Evolutionary conservation across 2,329 filamentous ascomycete species (phyloP).

Genomic region (Didymella exigua): DNA sequence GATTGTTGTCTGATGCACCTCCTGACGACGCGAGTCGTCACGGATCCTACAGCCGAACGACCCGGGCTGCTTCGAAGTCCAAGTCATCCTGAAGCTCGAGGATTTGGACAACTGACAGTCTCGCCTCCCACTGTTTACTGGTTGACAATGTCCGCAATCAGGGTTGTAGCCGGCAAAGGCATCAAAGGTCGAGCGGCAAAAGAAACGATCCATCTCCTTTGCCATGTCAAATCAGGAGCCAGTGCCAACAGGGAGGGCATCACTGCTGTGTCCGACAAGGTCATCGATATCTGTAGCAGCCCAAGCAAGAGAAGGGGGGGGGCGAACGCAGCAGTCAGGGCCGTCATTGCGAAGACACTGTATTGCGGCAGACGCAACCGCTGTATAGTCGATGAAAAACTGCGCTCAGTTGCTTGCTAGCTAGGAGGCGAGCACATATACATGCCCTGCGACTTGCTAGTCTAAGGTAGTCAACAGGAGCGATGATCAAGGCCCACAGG

Average conservation of each 20-base stretch:
- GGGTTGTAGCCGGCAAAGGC: constrained; percentile 35
- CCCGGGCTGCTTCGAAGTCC: not conserved
- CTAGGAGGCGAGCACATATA: no score
- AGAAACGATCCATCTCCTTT: constrained; percentile 61
- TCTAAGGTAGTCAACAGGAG: no score
- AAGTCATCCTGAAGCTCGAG: not conserved
- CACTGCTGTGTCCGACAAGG: constrained; percentile 59
- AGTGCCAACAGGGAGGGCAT: constrained; percentile 68
- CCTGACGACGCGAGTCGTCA: not conserved
- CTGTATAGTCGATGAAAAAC: no score
- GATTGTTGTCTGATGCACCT: not conserved
- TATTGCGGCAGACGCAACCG: no score
- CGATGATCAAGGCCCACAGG: no score
- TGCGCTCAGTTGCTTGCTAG: no score
- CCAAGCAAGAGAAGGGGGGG: constrained; percentile 67
- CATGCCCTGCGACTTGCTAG: no score
- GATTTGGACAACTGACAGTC: not conserved
- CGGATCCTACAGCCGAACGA: not conserved
- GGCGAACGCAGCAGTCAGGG: constrained; percentile 69
- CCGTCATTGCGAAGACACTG: constrained; percentile 66
- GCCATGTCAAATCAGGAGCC: constrained; percentile 71
- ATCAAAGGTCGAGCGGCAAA: constrained; percentile 16
- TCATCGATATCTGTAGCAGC: constrained; percentile 70
- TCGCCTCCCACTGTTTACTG: no score
- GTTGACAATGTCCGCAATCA: constrained; percentile 29